Conservation (phyloP, 192 early-diverging fungal genomes). For the Lunasporangiospora selenospora region DNA sequence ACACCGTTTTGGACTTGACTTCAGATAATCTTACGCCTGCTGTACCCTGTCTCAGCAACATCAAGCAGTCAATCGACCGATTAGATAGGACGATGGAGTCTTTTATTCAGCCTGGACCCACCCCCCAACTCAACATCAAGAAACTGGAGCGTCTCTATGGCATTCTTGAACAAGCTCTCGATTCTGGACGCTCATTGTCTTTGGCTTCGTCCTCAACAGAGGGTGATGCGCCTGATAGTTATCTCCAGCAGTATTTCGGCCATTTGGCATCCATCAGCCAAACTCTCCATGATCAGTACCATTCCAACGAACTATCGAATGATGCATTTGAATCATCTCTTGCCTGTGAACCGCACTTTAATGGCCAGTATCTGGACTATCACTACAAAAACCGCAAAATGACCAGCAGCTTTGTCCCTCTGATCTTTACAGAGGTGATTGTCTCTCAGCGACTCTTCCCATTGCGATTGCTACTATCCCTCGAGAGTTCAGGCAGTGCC, state of each 20-base stretch:
- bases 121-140: slow-evolving; percentile 12
- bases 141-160: slow-evolving; percentile 23
- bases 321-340: slow-evolving; percentile 49
- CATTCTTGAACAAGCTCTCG: slow-evolving; percentile 2
- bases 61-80: slow-evolving; percentile 59
- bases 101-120: slow-evolving; percentile 27
- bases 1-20: slow-evolving; percentile 12
- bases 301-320: slow-evolving; percentile 33
- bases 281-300: slow-evolving; percentile 29
- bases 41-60: slow-evolving; percentile 70
- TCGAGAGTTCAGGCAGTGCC: slow-evolving; percentile 28
- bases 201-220: no score
- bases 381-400: slow-evolving; percentile 47
- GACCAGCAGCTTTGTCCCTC: slow-evolving; percentile 41
- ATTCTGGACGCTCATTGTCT: no score
- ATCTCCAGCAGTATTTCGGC: slow-evolving; percentile 47
- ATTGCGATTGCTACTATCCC: slow-evolving; percentile 17
- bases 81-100: slow-evolving; percentile 44
- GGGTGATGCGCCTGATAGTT: no score
- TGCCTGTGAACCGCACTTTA: slow-evolving; percentile 45
- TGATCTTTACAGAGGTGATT: slow-evolving; percentile 43
- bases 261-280: slow-evolving; percentile 46
- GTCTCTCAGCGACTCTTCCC: slow-evolving; percentile 34
- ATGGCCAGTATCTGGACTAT: slow-evolving; percentile 50
- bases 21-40: slow-evolving; percentile 18